Evolutionary conservation across 2,329 filamentous ascomycete species (phyloP), one percentile per base, ranked within the genome.

Genomic region (Huntiella abstrusa): DNA sequence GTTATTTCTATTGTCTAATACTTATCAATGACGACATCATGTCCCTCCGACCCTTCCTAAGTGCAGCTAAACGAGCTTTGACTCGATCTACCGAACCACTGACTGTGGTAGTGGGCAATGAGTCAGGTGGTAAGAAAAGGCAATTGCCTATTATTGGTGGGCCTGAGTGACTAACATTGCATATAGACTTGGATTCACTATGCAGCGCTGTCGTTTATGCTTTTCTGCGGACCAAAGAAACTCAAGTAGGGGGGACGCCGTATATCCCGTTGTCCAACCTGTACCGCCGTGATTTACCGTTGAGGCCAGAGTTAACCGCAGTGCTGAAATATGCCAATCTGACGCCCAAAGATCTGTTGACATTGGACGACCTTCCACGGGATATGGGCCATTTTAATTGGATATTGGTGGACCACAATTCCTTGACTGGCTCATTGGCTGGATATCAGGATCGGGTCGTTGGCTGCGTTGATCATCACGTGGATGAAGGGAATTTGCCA

Each of bases 381-480:
- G 60, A 56, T 36, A 57, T 80, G 8, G 54, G 59, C 0, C 65
- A 73, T 0, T 65, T 70, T 19, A 65, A 64, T 43, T 86, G 80
- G 80, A 62, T 84, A 13, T 65, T 91, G 1, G 81, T 91, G 3
- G 83, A 91, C 61, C 84, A 91, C 64, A 91, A 91, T 57, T 69
- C 66, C 1, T 64, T 84, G 41, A 78, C 79, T 4, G 80, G 81
- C 0, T 55, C 61, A 11, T 63, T 88, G 12, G 60, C 58, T 34
- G 59, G 65, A 12, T 83, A 75, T 55, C 61, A 62, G 0, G 51
- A 56, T 3, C 62, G 64, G 6, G 70, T 87, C 0, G 61, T 67
- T 4, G 80, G 78, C 3, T 78, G 78, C 52, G 71, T 91, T 46
- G 83, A 91, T 59, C 83, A 91, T 60, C 84, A 91, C 57, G 76